Conservation (phyloP, 2,329 filamentous ascomycete genomes). For the Cercospora janseana region DNA sequence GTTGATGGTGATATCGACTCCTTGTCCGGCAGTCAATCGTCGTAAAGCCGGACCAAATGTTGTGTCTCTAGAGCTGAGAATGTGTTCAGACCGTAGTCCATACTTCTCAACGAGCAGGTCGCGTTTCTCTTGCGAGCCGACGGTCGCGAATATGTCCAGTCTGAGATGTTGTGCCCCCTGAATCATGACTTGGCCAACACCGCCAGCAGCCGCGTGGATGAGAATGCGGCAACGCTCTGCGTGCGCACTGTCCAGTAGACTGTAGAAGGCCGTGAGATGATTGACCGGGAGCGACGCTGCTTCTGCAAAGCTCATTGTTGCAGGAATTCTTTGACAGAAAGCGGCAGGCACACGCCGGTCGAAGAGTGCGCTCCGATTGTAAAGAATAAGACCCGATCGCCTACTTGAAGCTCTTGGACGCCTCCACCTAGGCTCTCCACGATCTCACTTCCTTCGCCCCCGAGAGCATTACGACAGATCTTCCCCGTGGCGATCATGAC, state of each 20-base stretch:
- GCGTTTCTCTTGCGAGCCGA: conserved; percentile 33
- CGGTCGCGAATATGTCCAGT: conserved; percentile 36
- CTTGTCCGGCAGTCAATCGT: conserved; percentile 31
- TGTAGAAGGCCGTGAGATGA: not conserved
- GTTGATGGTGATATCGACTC: conserved; percentile 42
- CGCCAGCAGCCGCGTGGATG: conserved; percentile 37
- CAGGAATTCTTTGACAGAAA: not conserved
- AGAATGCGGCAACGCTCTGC: too few species aligned
- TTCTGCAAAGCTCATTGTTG: not conserved
- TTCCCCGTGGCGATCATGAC: not conserved
- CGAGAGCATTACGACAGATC: not conserved
- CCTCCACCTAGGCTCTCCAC: not conserved
- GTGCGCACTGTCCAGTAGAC: too few species aligned
- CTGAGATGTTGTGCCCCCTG: conserved; percentile 30
- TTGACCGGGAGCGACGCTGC: not conserved
- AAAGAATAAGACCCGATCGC: not conserved
- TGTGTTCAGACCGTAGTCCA: conserved; percentile 35
- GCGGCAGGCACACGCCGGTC: not conserved
- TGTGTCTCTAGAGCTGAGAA: conserved; percentile 35
- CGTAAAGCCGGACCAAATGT: conserved; percentile 34
- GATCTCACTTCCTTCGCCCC: not conserved
- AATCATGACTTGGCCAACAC: conserved; percentile 37
- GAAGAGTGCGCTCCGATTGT: not conserved
- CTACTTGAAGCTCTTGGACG: not conserved
- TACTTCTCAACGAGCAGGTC: conserved; percentile 29